phyloP scores from a whole-genome alignment of 2,329 filamentous ascomycete genomes.

The Chrysoporthe deuterocubensis region DNA sequence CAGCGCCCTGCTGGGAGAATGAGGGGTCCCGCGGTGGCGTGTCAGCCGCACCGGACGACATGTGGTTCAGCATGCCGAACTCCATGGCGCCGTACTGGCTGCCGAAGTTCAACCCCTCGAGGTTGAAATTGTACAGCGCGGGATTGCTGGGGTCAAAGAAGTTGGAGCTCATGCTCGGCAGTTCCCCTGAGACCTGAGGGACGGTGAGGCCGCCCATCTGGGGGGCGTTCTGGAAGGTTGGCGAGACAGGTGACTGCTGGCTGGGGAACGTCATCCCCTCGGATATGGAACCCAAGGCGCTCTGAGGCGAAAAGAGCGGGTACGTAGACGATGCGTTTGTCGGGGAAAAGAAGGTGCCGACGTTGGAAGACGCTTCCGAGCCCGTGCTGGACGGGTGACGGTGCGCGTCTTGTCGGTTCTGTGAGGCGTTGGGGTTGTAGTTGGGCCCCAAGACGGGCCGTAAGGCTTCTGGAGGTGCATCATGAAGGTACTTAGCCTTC shows the following conservation, averaged over 20 bases:
- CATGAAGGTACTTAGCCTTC: slow-evolving; percentile 98
- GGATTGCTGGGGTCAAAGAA: slow-evolving; percentile 92
- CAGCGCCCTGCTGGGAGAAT: slow-evolving; percentile 44
- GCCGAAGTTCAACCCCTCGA: slow-evolving; percentile 91
- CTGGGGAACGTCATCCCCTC: slow-evolving; percentile 61
- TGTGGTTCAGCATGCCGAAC: slow-evolving; percentile 94
- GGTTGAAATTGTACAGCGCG: slow-evolving; percentile 92
- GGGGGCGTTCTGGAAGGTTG: slow-evolving; percentile 65
- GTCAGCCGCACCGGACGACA: slow-evolving; percentile 89
- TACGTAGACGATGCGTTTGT: slow-evolving; percentile 50
- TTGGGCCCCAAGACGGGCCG: slow-evolving; percentile 80
- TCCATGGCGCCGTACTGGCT: slow-evolving; percentile 96
- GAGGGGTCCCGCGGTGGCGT: slow-evolving; percentile 68
- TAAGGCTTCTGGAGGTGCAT: slow-evolving; percentile 87
- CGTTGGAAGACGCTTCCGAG: slow-evolving; percentile 50
- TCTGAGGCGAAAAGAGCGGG: slow-evolving; percentile 56
- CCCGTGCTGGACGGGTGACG: slow-evolving; percentile 52
- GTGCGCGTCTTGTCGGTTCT: slow-evolving; percentile 49
- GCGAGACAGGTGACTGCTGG: slow-evolving; percentile 75
- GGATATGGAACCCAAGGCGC: slow-evolving; percentile 49
- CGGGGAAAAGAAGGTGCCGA: slow-evolving; percentile 52
- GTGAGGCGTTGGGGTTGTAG: slow-evolving; percentile 62
- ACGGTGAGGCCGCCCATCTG: slow-evolving; percentile 53
- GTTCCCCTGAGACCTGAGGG: slow-evolving; percentile 54
- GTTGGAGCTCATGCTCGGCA: slow-evolving; percentile 55